phyloP scores from a whole-genome alignment of 371 early-diverging fungal species.

The Apophysomyces trapeziformis region DNA sequence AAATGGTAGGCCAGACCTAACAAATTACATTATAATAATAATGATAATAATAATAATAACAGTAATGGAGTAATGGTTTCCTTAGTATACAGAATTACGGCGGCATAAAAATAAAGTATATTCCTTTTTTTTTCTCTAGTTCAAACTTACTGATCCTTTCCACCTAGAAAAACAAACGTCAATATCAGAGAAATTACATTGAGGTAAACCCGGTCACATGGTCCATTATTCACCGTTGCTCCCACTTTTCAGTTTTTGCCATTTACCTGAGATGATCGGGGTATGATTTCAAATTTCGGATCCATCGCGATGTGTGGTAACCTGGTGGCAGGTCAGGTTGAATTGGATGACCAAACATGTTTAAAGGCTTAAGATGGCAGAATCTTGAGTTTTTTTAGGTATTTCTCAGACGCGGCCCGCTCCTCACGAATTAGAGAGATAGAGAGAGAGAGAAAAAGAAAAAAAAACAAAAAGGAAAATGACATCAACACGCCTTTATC shows the following conservation, averaged over 20 bases:
- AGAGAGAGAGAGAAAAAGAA: neutral
- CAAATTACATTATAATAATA: neutral
- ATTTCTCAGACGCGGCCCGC: neutral
- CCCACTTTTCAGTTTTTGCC: neutral
- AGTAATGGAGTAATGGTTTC: too few relatives aligned
- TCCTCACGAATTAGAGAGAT: too few relatives aligned
- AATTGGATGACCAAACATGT: neutral
- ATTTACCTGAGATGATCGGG: slow-evolving; percentile 38
- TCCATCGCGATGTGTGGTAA: slow-evolving; percentile 23
- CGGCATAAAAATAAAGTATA: too few relatives aligned
- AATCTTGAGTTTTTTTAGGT: too few relatives aligned
- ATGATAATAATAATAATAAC: too few relatives aligned
- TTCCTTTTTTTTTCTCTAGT: too few relatives aligned
- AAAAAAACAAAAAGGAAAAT: slow-evolving; percentile 2
- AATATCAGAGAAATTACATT: neutral
- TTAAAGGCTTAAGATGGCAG: neutral
- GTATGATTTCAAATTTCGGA: slow-evolving; percentile 21
- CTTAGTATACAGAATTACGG: neutral
- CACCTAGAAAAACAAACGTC: slow-evolving; percentile 19
- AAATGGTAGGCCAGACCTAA: slow-evolving; percentile 43
- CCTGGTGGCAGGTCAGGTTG: slow-evolving; percentile 20
- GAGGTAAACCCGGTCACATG: neutral
- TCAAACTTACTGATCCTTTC: slow-evolving; percentile 36
- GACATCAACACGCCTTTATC: neutral
- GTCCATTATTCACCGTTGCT: neutral